phyloP scores from a whole-genome alignment of 2,329 filamentous ascomycete genomes.

The Sphaceloma murrayae region DNA sequence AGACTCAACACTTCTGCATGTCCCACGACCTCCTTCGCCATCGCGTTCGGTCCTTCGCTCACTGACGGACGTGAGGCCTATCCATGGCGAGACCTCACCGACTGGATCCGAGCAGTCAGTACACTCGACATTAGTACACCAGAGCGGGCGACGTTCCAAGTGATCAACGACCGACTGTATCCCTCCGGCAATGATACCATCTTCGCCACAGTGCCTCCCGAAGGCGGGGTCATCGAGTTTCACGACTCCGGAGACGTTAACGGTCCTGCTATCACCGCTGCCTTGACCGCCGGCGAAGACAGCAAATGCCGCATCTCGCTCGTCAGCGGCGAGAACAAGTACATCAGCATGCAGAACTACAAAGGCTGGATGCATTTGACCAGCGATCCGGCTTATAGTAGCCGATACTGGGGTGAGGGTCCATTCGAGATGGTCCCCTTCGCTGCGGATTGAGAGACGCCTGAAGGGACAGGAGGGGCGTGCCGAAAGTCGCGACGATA shows the following conservation, averaged over 20 bases:
- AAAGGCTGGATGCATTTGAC: constrained; percentile 9
- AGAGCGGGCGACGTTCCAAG: not conserved
- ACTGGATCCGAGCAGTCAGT: constrained; percentile 1
- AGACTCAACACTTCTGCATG: not conserved
- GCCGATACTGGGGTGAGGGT: constrained; percentile 7
- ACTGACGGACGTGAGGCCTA: not conserved
- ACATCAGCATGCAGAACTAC: constrained; percentile 12
- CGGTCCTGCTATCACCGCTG: not conserved
- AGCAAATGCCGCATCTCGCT: not conserved
- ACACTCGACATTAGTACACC: constrained; percentile 2
- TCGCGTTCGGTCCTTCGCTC: not conserved
- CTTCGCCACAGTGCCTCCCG: constrained; percentile 1
- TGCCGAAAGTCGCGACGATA: not conserved
- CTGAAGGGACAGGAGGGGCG: not conserved
- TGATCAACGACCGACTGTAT: not conserved
- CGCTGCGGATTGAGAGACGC: not conserved
- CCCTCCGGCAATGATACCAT: constrained; percentile 13
- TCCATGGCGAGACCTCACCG: constrained; percentile 2
- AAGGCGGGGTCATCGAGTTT: constrained; percentile 5
- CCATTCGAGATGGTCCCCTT: constrained; percentile 7
- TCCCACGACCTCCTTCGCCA: constrained; percentile 5
- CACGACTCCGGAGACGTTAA: not conserved
- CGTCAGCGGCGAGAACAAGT: constrained; percentile 1
- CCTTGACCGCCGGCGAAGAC: not conserved
- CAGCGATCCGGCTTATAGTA: not conserved